Percentiles rank a stretch among this genome's conserved stretches.
Conservation (phyloP, 495 filamentous ascomycete genomes). For the Neurospora sp. region DNA sequence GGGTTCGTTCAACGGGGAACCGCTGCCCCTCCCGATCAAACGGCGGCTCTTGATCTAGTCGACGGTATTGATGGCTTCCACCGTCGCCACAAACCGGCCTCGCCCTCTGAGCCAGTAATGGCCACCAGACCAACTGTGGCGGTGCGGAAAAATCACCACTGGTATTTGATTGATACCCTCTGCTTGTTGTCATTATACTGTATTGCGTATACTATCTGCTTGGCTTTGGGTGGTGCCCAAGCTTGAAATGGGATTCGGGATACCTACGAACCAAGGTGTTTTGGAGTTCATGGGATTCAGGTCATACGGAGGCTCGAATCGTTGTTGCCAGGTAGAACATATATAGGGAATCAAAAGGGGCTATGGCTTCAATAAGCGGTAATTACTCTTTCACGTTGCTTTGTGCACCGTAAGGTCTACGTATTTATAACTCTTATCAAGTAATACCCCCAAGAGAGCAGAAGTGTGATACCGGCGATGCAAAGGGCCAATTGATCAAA, state of each 20-base stretch:
- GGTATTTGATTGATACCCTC: background rate
- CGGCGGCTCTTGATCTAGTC: conserved; percentile 22
- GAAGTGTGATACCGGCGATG: no score
- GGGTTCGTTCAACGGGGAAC: conserved; percentile 13
- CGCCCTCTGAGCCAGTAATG: background rate
- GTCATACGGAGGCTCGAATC: background rate
- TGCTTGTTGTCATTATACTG: background rate
- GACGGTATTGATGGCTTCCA: background rate
- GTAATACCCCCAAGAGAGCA: no score
- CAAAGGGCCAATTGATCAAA: no score
- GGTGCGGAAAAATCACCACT: background rate
- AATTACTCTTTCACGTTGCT: background rate
- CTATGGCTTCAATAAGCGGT: background rate
- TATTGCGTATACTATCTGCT: background rate
- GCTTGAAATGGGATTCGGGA: no score
- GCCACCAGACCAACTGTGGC: background rate
- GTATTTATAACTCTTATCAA: no score
- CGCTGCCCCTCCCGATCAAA: conserved; percentile 26
- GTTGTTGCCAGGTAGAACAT: background rate
- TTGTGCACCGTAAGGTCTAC: no score
- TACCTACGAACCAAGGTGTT: background rate
- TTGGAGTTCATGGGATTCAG: background rate
- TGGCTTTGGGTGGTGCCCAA: background rate
- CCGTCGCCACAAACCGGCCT: background rate
- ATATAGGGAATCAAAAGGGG: background rate